These are phyloP conservation scores for Claviceps sp. DNA, from an alignment of 2,329 filamentous ascomycete genomes.

Conservation along the genomic window DNA sequence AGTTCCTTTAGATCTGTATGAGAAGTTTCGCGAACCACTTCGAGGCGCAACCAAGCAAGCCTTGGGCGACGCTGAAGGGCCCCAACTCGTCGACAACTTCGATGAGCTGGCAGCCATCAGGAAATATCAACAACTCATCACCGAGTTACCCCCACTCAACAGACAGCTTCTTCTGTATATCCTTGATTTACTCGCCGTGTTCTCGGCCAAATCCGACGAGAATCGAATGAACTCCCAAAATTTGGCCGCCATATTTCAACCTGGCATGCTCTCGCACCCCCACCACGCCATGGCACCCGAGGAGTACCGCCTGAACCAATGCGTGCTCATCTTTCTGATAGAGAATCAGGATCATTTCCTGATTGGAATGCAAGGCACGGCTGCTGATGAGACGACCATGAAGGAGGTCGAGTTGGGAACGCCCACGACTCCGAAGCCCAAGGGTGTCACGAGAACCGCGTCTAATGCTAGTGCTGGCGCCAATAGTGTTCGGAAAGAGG, in stretches of 20 bases:
- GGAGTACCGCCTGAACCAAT: conserved; percentile 91
- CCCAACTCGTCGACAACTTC: conserved; percentile 53
- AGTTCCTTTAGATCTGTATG: conserved; percentile 86
- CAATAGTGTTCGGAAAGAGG: conserved; percentile 73
- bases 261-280: conserved; percentile 88
- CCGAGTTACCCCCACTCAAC: conserved; percentile 82
- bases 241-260: conserved; percentile 92
- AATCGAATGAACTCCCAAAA: conserved; percentile 97
- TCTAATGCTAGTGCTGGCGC: conserved; percentile 84
- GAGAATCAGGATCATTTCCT: conserved; percentile 98
- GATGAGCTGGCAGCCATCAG: conserved; percentile 58
- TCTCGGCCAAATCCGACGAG: conserved; percentile 89
- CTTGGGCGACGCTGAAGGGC: conserved; percentile 53
- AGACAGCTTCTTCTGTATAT: conserved; percentile 91
- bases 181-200: conserved; percentile 86
- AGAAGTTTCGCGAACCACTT: conserved; percentile 77
- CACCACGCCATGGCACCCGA: conserved; percentile 88
- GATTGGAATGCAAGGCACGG: conserved; percentile 97
- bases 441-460: conserved; percentile 47
- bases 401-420: conserved; percentile 57
- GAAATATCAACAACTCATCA: conserved; percentile 81
- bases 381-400: conserved; percentile 70
- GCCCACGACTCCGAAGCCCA: conserved; percentile 32
- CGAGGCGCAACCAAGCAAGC: conserved; percentile 58
- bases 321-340: conserved; percentile 93